Base-by-base conservation (phyloP, 2,329 filamentous ascomycete genomes). In the Coniochaeta sp. region DNA sequence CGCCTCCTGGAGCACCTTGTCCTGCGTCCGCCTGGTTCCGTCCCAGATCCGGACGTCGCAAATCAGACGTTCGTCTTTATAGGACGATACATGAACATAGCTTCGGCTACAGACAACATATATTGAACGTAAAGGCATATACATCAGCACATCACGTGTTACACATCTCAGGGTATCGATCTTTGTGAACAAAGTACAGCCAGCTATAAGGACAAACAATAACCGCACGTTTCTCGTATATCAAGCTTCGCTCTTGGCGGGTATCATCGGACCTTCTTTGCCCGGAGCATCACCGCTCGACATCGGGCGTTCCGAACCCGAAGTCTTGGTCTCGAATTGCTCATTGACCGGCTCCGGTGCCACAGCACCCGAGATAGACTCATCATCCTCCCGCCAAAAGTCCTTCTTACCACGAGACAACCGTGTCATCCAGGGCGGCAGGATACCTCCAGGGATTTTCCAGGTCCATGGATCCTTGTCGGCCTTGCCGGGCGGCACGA, bases 401-500 rank as follows among this genome's bases (percentile, higher is more conserved):
- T 89, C 82, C 74, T 81, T 88, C 78, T 91, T 89, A 31, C 90
- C 90, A 40, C 75, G 75, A 0, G 74, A 70, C 5, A 88, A 76
- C 33, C 91, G 82, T 61, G 79, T 77, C 58, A 91, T 69, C 91
- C 91, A 96, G 0, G 84, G 84, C 0, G 91, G 90, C 28, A 93
- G 74, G 57, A 95, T 74, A 1, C 90, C 90, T 17, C 90, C 90
- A 1, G 87, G 83, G 33, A 93, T 81, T 68, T 83, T 86, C 77
- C 86, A 93, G 0, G 89, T 90, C 91, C 91, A 96, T 11, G 81
- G 83, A 62, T 95, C 91, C 72, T 91, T 90, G 67, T 88, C 78
- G 8, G 89, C 81, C 74, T 91, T 89, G 74, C 93, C 90, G 6
- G 83, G 81, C 0, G 91, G 91, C 8, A 87, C 81, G 64, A 96